Conservation (phyloP, 257 asterid genomes). For the Capsicum baccatum region DNA sequence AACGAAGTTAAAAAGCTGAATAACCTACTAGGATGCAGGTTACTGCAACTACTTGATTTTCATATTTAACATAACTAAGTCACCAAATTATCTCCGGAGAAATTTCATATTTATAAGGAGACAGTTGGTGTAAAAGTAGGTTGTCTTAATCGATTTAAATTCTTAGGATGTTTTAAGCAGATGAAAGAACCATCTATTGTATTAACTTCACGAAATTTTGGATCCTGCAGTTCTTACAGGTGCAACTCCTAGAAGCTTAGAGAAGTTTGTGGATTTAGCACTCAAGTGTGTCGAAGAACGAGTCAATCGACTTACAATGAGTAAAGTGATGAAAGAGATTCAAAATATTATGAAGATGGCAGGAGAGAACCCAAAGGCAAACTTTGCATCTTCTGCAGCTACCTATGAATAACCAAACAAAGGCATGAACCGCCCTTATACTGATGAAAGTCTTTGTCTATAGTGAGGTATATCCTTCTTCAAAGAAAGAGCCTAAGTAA, state of each 20-base stretch:
- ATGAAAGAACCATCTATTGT: conserved; percentile 29
- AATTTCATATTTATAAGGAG: too few relatives aligned
- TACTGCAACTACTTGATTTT: too few relatives aligned
- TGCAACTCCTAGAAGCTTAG: conserved; percentile 56
- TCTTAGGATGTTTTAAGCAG: too few relatives aligned
- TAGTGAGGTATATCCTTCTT: conserved; percentile 52
- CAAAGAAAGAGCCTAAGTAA: conserved; percentile 61
- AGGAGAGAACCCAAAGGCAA: conserved; percentile 75
- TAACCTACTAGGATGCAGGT: too few relatives aligned
- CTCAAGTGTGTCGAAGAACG: conserved; percentile 67
- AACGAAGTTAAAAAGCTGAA: too few relatives aligned
- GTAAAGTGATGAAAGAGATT: conserved; percentile 81
- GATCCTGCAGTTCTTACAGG: conserved; percentile 69
- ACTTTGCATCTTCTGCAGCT: conserved; percentile 80
- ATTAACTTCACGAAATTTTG: conserved; percentile 62
- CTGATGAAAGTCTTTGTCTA: conserved; percentile 68
- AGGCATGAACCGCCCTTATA: conserved; percentile 63
- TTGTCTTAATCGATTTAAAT: too few relatives aligned
- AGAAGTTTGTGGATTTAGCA: conserved; percentile 72
- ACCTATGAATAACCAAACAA: conserved; percentile 58
- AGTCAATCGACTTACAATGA: conserved; percentile 65
- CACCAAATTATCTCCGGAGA: too few relatives aligned
- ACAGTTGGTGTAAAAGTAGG: too few relatives aligned
- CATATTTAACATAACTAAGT: too few relatives aligned
- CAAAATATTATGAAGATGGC: conserved; percentile 72